A percentile compares a stretch with the other conserved stretches of the same genome.
These are phyloP conservation scores for Epichloe gansuensis DNA, from an alignment of 2,329 filamentous ascomycete genomes.

Conservation along the genomic window DNA sequence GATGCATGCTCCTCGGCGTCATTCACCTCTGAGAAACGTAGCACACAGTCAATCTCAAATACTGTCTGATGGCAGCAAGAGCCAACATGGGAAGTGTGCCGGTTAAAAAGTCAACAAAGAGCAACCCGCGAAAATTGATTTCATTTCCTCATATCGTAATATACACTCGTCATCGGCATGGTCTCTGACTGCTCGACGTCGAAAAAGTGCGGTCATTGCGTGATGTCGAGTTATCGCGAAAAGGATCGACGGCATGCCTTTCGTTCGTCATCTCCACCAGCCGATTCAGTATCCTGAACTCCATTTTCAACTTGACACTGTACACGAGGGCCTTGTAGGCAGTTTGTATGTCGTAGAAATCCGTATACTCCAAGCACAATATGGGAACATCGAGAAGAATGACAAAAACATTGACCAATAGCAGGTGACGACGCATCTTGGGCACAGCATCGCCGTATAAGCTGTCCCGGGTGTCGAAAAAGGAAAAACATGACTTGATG, in stretches of 20 bases:
- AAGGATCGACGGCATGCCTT: not conserved
- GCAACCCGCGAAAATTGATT: no score
- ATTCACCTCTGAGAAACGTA: no score
- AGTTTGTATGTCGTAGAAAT: conserved; percentile 18
- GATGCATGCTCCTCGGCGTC: no score
- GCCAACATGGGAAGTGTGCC: no score
- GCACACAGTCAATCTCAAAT: no score
- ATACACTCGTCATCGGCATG: not conserved
- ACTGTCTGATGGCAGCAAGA: no score
- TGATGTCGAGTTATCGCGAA: not conserved
- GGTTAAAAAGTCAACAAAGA: no score
- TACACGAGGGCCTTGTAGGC: conserved; percentile 20
- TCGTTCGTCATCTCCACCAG: conserved; percentile 15
- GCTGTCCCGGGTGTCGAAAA: conserved; percentile 28
- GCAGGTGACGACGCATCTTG: conserved; percentile 21
- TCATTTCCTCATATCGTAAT: no score
- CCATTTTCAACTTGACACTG: conserved; percentile 22
- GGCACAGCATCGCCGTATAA: conserved; percentile 13
- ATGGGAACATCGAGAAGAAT: conserved; percentile 28
- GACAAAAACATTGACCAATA: conserved; percentile 29
- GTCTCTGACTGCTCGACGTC: not conserved
- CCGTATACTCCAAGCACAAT: conserved; percentile 17
- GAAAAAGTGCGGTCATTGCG: not conserved
- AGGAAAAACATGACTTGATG: conserved; percentile 35
- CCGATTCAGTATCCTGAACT: conserved; percentile 21